These are phyloP conservation scores for Ogataea neopini DNA, from an alignment of 805 yeast genomes.

Conservation along the genomic window DNA sequence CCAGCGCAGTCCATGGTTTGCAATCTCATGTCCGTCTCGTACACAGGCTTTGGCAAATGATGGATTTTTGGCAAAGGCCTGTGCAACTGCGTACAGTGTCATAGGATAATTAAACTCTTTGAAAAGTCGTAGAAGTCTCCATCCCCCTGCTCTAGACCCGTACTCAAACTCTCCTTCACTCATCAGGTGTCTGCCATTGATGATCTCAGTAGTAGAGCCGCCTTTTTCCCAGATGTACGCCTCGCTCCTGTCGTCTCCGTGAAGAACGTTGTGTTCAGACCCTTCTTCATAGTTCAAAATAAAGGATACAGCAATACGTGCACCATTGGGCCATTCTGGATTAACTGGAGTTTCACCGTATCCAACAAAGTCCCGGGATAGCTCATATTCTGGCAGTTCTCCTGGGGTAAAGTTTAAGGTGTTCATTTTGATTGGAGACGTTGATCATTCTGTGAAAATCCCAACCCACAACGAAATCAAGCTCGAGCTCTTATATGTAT, in stretches of 20 bases:
- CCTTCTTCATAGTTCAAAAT: slow-evolving; percentile 34
- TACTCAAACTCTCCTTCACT: slow-evolving; percentile 21
- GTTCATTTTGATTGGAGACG: slow-evolving; percentile 10
- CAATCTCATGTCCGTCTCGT: slow-evolving; percentile 41
- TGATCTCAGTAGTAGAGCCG: slow-evolving; percentile 15
- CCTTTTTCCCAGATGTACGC: slow-evolving; percentile 21
- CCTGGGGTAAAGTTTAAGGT: slow-evolving; percentile 15
- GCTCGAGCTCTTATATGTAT: too few relatives aligned
- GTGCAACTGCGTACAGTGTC: slow-evolving; percentile 41
- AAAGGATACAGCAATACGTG: slow-evolving; percentile 29
- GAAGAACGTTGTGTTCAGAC: slow-evolving; percentile 21
- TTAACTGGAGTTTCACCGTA: slow-evolving; percentile 30
- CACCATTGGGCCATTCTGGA: slow-evolving; percentile 29
- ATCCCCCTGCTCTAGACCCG: slow-evolving; percentile 22
- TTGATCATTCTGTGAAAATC: too few relatives aligned
- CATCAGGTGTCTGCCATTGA: slow-evolving; percentile 18
- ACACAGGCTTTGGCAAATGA: slow-evolving; percentile 37
- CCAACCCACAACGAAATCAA: too few relatives aligned
- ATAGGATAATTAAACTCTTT: slow-evolving; percentile 34
- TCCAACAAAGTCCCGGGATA: slow-evolving; percentile 20
- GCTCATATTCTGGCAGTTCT: slow-evolving; percentile 15
- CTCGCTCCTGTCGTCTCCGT: slow-evolving; percentile 22
- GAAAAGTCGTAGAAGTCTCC: slow-evolving; percentile 34
- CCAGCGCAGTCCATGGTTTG: slow-evolving; percentile 41
- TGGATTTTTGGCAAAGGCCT: slow-evolving; percentile 38